A percentile compares a stretch with the other conserved stretches of the same genome.
These are phyloP conservation scores for Hysterium pulicare DNA, from an alignment of 2,329 filamentous ascomycete genomes.

Conservation along the genomic window DNA sequence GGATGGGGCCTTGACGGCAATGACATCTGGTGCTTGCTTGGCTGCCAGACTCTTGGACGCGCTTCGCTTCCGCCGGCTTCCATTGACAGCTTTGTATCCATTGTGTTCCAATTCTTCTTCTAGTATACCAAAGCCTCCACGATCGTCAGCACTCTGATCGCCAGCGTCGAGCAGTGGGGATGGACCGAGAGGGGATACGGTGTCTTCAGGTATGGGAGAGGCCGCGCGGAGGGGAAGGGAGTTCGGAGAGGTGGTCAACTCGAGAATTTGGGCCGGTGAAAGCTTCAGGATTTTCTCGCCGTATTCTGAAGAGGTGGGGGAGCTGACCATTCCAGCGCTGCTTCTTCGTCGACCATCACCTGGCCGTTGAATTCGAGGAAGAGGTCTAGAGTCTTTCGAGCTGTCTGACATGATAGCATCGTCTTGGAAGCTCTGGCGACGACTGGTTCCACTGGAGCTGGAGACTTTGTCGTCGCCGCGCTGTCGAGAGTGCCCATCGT, in stretches of 20 bases:
- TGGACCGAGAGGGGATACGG: constrained; percentile 11
- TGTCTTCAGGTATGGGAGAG: constrained; percentile 36
- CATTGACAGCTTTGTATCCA: constrained; percentile 4
- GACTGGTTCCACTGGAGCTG: constrained; percentile 7
- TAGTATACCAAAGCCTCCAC: constrained; percentile 18
- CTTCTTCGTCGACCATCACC: constrained; percentile 33
- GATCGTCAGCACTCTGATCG: constrained; percentile 13
- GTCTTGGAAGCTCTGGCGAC: constrained; percentile 22
- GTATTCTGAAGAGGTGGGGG: constrained; percentile 10
- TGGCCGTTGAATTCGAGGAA: constrained; percentile 27
- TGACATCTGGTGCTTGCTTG: constrained; percentile 25
- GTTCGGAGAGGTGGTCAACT: constrained; percentile 53
- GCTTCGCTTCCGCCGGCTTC: constrained; percentile 8
- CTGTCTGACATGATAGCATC: constrained; percentile 30
- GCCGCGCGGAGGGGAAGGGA: constrained; percentile 51
- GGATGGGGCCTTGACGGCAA: constrained; percentile 27
- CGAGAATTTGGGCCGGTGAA: constrained; percentile 53
- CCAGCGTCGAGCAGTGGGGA: constrained; percentile 16
- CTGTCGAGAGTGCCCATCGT: not conserved
- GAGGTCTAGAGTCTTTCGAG: constrained; percentile 23
- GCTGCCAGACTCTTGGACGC: constrained; percentile 8
- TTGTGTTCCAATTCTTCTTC: constrained; percentile 18
- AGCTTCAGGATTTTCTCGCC: constrained; percentile 49
- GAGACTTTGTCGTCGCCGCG: not conserved
- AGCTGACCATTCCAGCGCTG: constrained; percentile 27